Base-by-base conservation (phyloP, 768 basidiomycete species). In the Leccinum variicolor region DNA sequence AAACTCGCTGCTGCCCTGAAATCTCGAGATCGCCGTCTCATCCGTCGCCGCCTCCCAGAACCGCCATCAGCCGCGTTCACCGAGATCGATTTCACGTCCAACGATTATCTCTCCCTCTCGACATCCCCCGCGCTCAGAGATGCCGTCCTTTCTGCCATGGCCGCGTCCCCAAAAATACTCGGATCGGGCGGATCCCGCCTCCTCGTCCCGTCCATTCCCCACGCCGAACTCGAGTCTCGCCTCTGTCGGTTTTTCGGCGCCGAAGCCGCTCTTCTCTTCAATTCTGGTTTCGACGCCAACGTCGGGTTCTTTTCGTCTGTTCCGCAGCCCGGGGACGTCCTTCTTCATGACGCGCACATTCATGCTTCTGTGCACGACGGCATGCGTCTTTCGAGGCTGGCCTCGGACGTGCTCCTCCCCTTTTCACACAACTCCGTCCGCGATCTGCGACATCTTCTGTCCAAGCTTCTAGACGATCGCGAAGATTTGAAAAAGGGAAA, bases 281-380 rank as follows among this genome's bases (percentile, higher is more conserved):
- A 93, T 71, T 94, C 91, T 0, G 94, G 94, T 0, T 95, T 88
- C 70, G 94, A 96, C 72, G 93, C 94, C 9, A 98, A 96, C 68
- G 88, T 87, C 3, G 89, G 87, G 0, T 84, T 96, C 71, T 95
- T 95, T 75, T 78, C 90, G 0, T 82, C 83, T 47, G 72, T 97
- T 0, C 94, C 94, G 0, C 90, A 90, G 58, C 69, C 77, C 0
- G 85, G 85, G 11, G 95, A 98, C 68, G 81, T 82, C 48, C 72
- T 97, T 45, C 73, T 96, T 14, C 87, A 85, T 64, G 94, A 98
- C 68, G 91, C 90, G 62, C 83, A 90, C 63, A 87, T 96, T 49
- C 95, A 97, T 67, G 94, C 94, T 0, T 89, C 85, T 1, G 92
- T 94, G 14, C 92, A 94, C 70, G 94, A 97, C 64, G 94, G 95